These are phyloP conservation scores for Alternaria tenuissima DNA, from an alignment of 2,329 filamentous ascomycete genomes.

Conservation along the genomic window DNA sequence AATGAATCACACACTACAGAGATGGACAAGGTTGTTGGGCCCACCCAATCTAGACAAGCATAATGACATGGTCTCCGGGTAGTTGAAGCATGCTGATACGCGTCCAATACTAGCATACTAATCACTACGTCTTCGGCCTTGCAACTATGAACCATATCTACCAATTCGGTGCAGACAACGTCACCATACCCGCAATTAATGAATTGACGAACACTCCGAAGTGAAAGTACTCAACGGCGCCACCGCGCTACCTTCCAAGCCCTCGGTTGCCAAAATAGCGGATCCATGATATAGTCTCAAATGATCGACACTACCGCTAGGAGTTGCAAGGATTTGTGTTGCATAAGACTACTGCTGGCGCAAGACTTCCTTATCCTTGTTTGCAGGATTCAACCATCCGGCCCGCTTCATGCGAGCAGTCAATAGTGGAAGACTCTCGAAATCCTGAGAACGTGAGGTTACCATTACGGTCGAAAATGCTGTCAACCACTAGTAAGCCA, in stretches of 20 bases:
- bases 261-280: not conserved
- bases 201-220: slow-evolving; percentile 7
- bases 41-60: not conserved
- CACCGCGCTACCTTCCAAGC: not conserved
- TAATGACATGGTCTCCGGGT: not conserved
- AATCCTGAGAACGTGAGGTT: too few species aligned
- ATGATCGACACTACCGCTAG: too few species aligned
- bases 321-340: too few species aligned
- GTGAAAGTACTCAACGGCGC: not conserved
- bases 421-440: too few species aligned
- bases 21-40: not conserved
- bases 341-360: too few species aligned
- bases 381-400: too few species aligned
- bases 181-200: slow-evolving; percentile 4
- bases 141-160: slow-evolving; percentile 14
- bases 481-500: too few species aligned
- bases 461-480: too few species aligned
- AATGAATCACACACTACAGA: not conserved
- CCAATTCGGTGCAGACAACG: slow-evolving; percentile 8
- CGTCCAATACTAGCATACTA: not conserved
- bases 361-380: too few species aligned
- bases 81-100: not conserved
- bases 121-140: not conserved
- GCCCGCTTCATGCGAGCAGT: too few species aligned
- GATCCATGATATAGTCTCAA: not conserved